Evolutionary conservation across 768 basidiomycete species (phyloP).

Genomic region (Megacollybia marginata): DNA sequence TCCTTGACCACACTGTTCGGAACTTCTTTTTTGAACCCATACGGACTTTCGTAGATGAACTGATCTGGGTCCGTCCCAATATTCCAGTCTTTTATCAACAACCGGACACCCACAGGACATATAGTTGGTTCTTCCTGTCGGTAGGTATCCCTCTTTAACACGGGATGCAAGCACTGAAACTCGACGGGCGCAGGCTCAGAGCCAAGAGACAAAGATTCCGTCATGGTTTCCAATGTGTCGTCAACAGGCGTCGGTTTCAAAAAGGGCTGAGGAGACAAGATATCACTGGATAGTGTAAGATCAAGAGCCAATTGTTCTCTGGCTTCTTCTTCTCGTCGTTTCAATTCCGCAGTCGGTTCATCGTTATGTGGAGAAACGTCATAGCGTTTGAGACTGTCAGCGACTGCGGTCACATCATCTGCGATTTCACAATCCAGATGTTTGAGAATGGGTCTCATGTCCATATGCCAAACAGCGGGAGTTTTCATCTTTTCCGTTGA

Average conservation of each 20-base stretch:
- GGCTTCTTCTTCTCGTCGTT: slow-evolving; percentile 44
- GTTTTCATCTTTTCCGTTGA: slow-evolving; percentile 27
- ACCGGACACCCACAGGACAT: slow-evolving; percentile 46
- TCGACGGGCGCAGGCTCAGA: slow-evolving; percentile 49
- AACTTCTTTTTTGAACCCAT: slow-evolving; percentile 21
- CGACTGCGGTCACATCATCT: slow-evolving; percentile 23
- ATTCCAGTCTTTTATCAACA: slow-evolving; percentile 66
- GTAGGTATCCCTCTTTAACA: slow-evolving; percentile 14
- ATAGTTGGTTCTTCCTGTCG: slow-evolving; percentile 13
- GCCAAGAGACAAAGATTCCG: slow-evolving; percentile 48
- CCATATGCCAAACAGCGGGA: slow-evolving; percentile 46
- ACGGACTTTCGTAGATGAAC: slow-evolving; percentile 51
- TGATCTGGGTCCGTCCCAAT: slow-evolving; percentile 41
- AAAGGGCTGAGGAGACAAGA: slow-evolving; percentile 44
- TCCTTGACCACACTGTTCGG: slow-evolving; percentile 2
- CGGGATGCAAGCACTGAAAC: slow-evolving; percentile 58
- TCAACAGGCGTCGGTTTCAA: slow-evolving; percentile 16
- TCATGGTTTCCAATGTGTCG: slow-evolving; percentile 45
- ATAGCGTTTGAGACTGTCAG: slow-evolving; percentile 34
- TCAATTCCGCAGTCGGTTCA: slow-evolving; percentile 29
- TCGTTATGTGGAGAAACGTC: slow-evolving; percentile 29
- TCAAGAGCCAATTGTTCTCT: slow-evolving; percentile 59
- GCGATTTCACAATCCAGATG: slow-evolving; percentile 32
- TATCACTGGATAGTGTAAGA: slow-evolving; percentile 47
- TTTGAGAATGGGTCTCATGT: slow-evolving; percentile 38